Conservation (phyloP, 345 rosid species). For the Anastatica hierochuntica region DNA sequence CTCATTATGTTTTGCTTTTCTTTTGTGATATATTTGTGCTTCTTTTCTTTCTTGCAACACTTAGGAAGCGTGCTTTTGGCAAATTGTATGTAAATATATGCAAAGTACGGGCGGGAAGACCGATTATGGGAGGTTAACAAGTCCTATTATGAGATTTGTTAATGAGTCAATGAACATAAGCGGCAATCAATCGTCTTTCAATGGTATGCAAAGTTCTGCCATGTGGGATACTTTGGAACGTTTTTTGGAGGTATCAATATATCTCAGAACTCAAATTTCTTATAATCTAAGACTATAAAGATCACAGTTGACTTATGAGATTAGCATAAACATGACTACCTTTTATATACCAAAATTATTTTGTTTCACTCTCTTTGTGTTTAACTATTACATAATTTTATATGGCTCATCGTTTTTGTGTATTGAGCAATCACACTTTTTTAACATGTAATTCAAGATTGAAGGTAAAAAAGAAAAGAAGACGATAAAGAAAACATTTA, state of each 20-base stretch:
- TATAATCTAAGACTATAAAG: no score
- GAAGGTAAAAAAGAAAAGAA: no score
- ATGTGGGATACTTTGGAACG: slow-evolving; percentile 50
- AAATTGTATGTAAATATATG: slow-evolving; percentile 71
- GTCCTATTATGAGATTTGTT: slow-evolving; percentile 59
- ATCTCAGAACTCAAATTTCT: not conserved
- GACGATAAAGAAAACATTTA: no score
- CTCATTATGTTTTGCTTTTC: not conserved
- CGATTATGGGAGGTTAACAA: slow-evolving; percentile 75
- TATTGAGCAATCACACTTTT: no score
- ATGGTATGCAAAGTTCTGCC: slow-evolving; percentile 43
- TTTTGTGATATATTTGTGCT: not conserved
- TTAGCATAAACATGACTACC: no score
- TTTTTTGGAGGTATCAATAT: slow-evolving; percentile 48
- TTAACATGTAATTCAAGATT: no score
- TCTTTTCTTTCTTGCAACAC: not conserved
- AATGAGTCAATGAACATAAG: slow-evolving; percentile 57
- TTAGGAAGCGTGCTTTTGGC: slow-evolving; percentile 1
- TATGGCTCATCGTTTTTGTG: no score
- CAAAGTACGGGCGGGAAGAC: slow-evolving; percentile 74
- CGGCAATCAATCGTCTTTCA: slow-evolving; percentile 35
- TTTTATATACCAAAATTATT: no score
- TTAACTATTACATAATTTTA: no score
- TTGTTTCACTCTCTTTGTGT: no score
- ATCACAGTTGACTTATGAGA: no score